Conservation (phyloP, 2,329 filamentous ascomycete genomes). For the Mycosphaerelloides madeirae region DNA sequence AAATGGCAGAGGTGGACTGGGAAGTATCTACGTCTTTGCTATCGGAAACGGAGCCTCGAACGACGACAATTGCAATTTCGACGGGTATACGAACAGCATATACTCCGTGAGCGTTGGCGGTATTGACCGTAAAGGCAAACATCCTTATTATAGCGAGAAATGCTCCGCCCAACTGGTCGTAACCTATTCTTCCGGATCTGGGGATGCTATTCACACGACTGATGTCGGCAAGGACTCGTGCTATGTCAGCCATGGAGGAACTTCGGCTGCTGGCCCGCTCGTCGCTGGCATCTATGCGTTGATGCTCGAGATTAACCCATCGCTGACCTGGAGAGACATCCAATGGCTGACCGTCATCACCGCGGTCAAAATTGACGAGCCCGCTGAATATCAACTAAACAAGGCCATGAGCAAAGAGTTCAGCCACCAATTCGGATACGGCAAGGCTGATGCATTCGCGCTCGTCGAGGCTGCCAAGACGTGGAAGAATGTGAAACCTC, state of each 20-base stretch:
- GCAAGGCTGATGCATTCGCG: constrained; percentile 83
- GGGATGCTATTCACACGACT: constrained; percentile 90
- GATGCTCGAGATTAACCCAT: constrained; percentile 76
- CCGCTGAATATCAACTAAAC: constrained; percentile 70
- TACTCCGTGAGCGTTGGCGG: constrained; percentile 97
- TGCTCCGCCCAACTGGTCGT: constrained; percentile 95
- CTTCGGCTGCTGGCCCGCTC: constrained; percentile 88
- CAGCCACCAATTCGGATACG: constrained; percentile 93
- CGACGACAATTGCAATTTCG: constrained; percentile 98
- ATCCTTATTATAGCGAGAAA: constrained; percentile 93
- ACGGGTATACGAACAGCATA: constrained; percentile 98
- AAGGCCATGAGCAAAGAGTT: constrained; percentile 79
- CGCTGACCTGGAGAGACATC: constrained; percentile 88
- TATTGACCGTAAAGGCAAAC: constrained; percentile 78
- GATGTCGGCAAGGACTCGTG: constrained; percentile 81
- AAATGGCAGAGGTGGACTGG: constrained; percentile 74
- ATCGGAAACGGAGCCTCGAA: constrained; percentile 84
- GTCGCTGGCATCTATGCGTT: constrained; percentile 90
- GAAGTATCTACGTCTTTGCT: constrained; percentile 94
- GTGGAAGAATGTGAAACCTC: constrained; percentile 86
- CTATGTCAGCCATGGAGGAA: constrained; percentile 80
- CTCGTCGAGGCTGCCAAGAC: constrained; percentile 80
- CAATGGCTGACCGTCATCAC: constrained; percentile 86
- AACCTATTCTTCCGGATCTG: constrained; percentile 88
- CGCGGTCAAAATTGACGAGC: constrained; percentile 71